Percentiles rank a stretch among this genome's conserved stretches.
Evolutionary conservation across 176 grass and related monocot species (phyloP).

Genomic region (Cymbopogon citratus): DNA sequence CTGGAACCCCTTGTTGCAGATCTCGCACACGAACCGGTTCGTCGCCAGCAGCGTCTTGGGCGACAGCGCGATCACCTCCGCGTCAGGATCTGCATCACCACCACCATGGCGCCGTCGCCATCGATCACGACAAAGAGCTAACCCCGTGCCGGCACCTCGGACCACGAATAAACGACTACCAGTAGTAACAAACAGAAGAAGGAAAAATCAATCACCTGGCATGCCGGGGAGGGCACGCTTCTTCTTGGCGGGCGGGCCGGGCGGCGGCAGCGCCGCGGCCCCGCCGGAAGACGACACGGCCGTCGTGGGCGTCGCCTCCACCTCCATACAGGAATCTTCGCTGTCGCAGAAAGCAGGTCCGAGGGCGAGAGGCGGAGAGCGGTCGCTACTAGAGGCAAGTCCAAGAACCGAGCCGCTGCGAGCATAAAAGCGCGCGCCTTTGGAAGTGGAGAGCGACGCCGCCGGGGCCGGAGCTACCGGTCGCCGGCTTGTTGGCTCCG

Average conservation of each 20-base stretch:
- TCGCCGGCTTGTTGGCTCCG: constrained; percentile 20
- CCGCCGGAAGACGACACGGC: constrained; percentile 67
- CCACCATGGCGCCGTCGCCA: constrained; percentile 9
- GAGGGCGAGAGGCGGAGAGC: not conserved
- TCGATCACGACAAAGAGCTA: constrained; percentile 16
- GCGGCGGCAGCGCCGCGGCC: constrained; percentile 2
- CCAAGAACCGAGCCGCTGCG: constrained; percentile 25
- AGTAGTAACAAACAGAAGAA: not conserved
- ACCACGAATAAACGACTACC: not conserved
- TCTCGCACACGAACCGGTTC: constrained; percentile 97
- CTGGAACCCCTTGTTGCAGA: constrained; percentile 99
- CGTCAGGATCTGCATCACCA: constrained; percentile 75
- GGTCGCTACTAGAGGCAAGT: not conserved
- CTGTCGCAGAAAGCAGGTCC: constrained; percentile 11
- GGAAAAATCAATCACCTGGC: constrained; percentile 53
- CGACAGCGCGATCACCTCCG: constrained; percentile 93
- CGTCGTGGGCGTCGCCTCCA: constrained; percentile 52
- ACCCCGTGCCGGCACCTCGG: not conserved
- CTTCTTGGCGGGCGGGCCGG: constrained; percentile 62
- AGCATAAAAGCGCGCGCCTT: constrained; percentile 26
- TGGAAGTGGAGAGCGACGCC: not conserved
- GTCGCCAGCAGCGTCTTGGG: constrained; percentile 94
- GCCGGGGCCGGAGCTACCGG: constrained; percentile 31
- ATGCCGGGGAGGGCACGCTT: constrained; percentile 96
- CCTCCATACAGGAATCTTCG: constrained; percentile 52